phyloP scores from a whole-genome alignment of 1,284 basidiomycete species.

The Cystobasidiaceae sp. region DNA sequence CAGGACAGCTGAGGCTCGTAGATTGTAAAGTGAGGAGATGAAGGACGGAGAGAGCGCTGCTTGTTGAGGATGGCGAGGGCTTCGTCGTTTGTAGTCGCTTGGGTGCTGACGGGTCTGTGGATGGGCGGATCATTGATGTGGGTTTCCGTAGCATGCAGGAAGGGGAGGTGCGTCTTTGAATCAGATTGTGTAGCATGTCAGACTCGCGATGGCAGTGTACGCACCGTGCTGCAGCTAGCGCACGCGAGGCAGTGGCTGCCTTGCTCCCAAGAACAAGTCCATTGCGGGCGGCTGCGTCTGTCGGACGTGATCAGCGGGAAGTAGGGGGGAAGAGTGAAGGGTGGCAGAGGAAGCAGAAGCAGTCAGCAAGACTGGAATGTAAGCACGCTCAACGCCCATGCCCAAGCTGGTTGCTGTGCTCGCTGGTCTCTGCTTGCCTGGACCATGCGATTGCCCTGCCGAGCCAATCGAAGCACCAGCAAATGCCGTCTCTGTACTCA shows the following conservation, averaged over 20 bases:
- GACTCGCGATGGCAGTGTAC: neutral
- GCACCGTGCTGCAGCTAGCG: no score
- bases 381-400: neutral
- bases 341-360: neutral
- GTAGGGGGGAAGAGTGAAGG: neutral
- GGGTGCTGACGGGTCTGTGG: constrained; percentile 57
- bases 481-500: neutral
- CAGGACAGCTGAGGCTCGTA: constrained; percentile 70
- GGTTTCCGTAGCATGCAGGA: neutral
- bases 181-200: neutral
- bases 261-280: neutral
- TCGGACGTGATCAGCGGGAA: neutral
- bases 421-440: neutral
- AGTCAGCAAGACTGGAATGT: neutral
- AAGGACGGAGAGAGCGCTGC: constrained; percentile 78
- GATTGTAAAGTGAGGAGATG: constrained; percentile 88
- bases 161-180: neutral
- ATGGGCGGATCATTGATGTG: neutral
- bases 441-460: neutral
- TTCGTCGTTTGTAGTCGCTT: constrained; percentile 58
- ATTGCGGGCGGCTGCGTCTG: constrained; percentile 9
- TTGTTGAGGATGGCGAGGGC: constrained; percentile 67
- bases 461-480: constrained; percentile 22
- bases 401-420: no score
- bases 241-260: constrained; percentile 7